phyloP scores from a whole-genome alignment of 805 yeast genomes.

The Metahyphopichia silvanorum region DNA sequence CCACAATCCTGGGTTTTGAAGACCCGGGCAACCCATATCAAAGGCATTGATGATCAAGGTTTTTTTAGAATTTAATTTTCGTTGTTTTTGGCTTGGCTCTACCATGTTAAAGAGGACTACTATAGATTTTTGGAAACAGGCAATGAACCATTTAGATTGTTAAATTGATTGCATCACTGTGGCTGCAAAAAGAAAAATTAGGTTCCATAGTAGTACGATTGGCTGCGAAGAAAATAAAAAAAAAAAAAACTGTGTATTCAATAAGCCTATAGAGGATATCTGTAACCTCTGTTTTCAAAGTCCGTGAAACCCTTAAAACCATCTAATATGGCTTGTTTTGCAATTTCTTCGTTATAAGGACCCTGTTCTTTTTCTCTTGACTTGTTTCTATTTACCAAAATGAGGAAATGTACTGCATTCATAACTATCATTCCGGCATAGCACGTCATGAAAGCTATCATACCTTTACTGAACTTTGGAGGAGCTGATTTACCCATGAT shows the following conservation, averaged over 20 bases:
- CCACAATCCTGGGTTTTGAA: slow-evolving; percentile 31
- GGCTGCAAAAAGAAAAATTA: too few relatives aligned
- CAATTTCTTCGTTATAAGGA: slow-evolving; percentile 14
- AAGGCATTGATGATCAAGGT: slow-evolving; percentile 36
- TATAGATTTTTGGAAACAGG: too few relatives aligned
- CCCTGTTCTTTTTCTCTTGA: slow-evolving; percentile 15
- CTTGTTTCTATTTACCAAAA: slow-evolving; percentile 13
- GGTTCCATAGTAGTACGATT: too few relatives aligned
- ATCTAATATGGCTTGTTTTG: slow-evolving; percentile 16
- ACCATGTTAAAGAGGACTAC: neutral
- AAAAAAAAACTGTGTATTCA: too few relatives aligned
- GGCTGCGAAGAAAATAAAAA: too few relatives aligned
- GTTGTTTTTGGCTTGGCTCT: neutral
- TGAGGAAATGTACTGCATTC: slow-evolving; percentile 9
- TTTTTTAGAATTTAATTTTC: slow-evolving; percentile 6
- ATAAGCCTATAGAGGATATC: slow-evolving; percentile 12
- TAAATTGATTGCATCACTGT: too few relatives aligned
- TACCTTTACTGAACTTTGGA: slow-evolving; percentile 12
- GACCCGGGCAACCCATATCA: slow-evolving; percentile 25
- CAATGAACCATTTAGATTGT: too few relatives aligned
- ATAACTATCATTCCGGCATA: slow-evolving; percentile 18
- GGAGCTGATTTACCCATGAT: neutral
- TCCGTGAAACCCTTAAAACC: slow-evolving; percentile 24
- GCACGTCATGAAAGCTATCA: slow-evolving; percentile 19
- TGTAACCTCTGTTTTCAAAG: slow-evolving; percentile 19